A percentile compares a stretch with the other conserved stretches of the same genome.
phyloP scores from a whole-genome alignment of 2,329 filamentous ascomycete genomes.

The Fusarium gaditjirri region DNA sequence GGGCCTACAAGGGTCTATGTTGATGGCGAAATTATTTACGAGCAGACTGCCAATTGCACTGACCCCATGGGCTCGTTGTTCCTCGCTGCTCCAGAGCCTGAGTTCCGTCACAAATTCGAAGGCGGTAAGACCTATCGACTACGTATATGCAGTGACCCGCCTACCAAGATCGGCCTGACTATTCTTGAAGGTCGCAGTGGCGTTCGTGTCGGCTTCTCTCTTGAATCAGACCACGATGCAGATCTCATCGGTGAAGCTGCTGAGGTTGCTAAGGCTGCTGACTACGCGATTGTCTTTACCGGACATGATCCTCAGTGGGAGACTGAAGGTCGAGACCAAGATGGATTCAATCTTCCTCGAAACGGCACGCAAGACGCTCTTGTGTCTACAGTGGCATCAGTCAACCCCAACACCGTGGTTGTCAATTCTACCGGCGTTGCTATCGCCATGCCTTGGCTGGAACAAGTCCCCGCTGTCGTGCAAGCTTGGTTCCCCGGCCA shows the following conservation, averaged over 20 bases:
- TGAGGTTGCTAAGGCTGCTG: slow-evolving; percentile 64
- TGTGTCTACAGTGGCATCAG: slow-evolving; percentile 64
- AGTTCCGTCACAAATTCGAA: slow-evolving; percentile 40
- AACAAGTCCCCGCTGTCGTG: slow-evolving; percentile 65
- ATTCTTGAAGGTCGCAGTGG: slow-evolving; percentile 46
- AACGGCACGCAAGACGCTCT: slow-evolving; percentile 63
- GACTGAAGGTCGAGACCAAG: slow-evolving; percentile 72
- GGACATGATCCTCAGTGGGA: slow-evolving; percentile 64
- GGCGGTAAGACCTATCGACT: slow-evolving; percentile 43
- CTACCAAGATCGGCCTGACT: slow-evolving; percentile 43
- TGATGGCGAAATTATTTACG: slow-evolving; percentile 43
- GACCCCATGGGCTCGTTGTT: slow-evolving; percentile 48
- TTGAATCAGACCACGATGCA: slow-evolving; percentile 47
- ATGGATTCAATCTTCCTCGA: slow-evolving; percentile 73
- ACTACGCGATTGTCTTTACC: slow-evolving; percentile 66
- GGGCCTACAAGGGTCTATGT: slow-evolving; percentile 44
- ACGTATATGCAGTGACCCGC: slow-evolving; percentile 44
- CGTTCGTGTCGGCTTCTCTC: slow-evolving; percentile 45
- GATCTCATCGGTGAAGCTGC: slow-evolving; percentile 60
- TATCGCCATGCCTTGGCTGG: slow-evolving; percentile 65
- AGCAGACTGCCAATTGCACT: slow-evolving; percentile 42
- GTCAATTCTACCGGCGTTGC: slow-evolving; percentile 73
- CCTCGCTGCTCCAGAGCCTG: slow-evolving; percentile 39
- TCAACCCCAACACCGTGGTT: slow-evolving; percentile 68
- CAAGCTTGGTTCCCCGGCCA: slow-evolving; percentile 77